Evolutionary conservation across 192 early-diverging fungal genomes (phyloP), one percentile per base, ranked within the genome.

Genomic region (Pilobolus umbonatus): DNA sequence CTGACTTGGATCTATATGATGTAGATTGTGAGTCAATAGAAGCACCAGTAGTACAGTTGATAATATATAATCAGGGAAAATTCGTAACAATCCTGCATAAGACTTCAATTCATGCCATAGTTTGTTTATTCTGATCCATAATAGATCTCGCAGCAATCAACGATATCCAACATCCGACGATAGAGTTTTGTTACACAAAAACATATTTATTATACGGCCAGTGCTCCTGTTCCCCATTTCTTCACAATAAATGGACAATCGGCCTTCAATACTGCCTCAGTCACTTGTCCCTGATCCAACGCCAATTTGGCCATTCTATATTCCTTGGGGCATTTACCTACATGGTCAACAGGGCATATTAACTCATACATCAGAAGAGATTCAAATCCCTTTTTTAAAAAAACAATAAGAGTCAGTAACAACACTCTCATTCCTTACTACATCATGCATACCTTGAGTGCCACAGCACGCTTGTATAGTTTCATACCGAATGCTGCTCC

Each of bases 261-360:
- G 52, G 82, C 81, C 17, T 78, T 76, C 2, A 73, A 61, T 19
- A 88, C 79, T 34, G 81, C 69, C 26, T 85, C 84, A 22, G 75
- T 68, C 45, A 90, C 79, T 56, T 90, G 85, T 5, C 64, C 73
- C 0, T 81, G 76, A 52, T 90, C 88, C 34, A 90, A 61, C 84
- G 87, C 83, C 15, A 89, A 56, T 55, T 86, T 85, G 65, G 88
- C 83, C 93, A 93, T 94, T 39, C 88, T 74, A 59, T 89, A 91
- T 64, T 92, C 90, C 56, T 94, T 94, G 10, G 89, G 90, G 36
- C 87, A 85, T 29, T 85, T 76, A 3, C 76, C 76, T 0, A 49
- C 67, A 7, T 69, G 59, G 11, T 81, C 82, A 24, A 70, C 67
- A 0, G 83, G 83, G 40, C 78, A 75, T 10, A 88, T 80, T 34